Conservation (phyloP, 1,284 basidiomycete species). For the Pyrrhoderma lamaoense region DNA sequence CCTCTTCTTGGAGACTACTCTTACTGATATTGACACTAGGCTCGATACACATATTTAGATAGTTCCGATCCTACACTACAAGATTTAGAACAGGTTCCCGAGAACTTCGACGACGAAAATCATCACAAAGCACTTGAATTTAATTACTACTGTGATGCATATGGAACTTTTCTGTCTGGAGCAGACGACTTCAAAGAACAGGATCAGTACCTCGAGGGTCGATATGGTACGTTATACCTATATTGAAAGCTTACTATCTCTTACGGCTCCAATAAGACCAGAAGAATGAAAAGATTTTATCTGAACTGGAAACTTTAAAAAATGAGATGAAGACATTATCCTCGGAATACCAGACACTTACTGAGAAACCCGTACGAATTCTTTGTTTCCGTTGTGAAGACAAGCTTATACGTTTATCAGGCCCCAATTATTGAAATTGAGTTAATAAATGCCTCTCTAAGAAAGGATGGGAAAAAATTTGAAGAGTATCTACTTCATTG, state of each 20-base stretch:
- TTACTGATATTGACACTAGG: constrained; percentile 33
- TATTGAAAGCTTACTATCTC: background rate
- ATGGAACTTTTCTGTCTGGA: constrained; percentile 63
- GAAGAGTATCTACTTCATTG: constrained; percentile 58
- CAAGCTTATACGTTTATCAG: constrained; percentile 30
- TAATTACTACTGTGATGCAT: constrained; percentile 66
- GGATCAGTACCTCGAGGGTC: constrained; percentile 60
- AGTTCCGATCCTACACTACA: constrained; percentile 62
- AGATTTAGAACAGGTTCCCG: constrained; percentile 49
- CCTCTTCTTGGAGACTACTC: constrained; percentile 73
- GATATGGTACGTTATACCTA: constrained; percentile 51
- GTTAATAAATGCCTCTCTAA: constrained; percentile 48
- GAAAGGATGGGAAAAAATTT: constrained; percentile 62
- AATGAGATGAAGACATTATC: constrained; percentile 39
- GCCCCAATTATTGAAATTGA: constrained; percentile 57
- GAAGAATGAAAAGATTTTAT: constrained; percentile 56
- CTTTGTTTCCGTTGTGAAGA: background rate
- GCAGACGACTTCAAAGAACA: constrained; percentile 67
- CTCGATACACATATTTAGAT: constrained; percentile 45
- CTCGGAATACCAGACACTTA: constrained; percentile 50
- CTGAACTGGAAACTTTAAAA: constrained; percentile 51
- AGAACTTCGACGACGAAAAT: constrained; percentile 65
- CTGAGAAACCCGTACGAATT: constrained; percentile 46
- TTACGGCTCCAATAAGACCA: constrained; percentile 37
- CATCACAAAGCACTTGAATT: constrained; percentile 72